Evolutionary conservation across 2,329 filamentous ascomycete genomes (phyloP).

Genomic region (Aurifilum marmelostoma): DNA sequence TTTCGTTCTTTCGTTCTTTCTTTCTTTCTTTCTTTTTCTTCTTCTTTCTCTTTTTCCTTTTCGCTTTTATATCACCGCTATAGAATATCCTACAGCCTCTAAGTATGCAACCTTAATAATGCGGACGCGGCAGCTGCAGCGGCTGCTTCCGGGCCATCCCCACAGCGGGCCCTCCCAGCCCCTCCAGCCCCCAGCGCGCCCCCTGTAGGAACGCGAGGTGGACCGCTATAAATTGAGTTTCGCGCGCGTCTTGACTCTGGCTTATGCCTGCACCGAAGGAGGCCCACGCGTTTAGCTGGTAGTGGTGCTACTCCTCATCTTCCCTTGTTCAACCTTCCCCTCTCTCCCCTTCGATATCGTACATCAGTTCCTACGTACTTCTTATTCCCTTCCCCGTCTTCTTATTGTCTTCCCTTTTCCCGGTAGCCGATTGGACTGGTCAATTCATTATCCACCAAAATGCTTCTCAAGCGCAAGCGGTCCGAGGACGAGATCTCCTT

Average conservation of each 20-base stretch:
- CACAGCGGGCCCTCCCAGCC: not conserved
- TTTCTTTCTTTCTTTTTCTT: not conserved
- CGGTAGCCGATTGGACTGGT: not conserved
- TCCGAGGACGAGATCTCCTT: slow-evolving; percentile 59
- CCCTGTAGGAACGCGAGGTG: slow-evolving; percentile 20
- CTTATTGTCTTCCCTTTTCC: not conserved
- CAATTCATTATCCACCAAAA: slow-evolving; percentile 34
- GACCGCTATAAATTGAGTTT: slow-evolving; percentile 20
- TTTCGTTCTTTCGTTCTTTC: too few relatives aligned
- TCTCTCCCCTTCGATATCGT: not conserved
- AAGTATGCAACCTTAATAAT: too few relatives aligned
- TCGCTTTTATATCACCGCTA: not conserved
- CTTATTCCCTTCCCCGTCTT: not conserved
- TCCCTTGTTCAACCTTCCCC: not conserved
- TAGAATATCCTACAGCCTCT: not conserved
- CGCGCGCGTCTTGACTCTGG: not conserved
- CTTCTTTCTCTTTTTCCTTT: not conserved
- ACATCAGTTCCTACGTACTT: not conserved
- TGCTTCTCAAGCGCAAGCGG: slow-evolving; percentile 66
- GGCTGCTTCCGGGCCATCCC: slow-evolving; percentile 1
- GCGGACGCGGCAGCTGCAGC: not conserved
- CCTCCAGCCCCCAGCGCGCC: not conserved
- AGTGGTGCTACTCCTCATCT: not conserved
- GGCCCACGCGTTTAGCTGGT: slow-evolving; percentile 14
- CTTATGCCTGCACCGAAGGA: not conserved